Evolutionary conservation across 306 rosid species (phyloP), one percentile per base, ranked within the genome.

Genomic region (Hippophae rhamnoides): DNA sequence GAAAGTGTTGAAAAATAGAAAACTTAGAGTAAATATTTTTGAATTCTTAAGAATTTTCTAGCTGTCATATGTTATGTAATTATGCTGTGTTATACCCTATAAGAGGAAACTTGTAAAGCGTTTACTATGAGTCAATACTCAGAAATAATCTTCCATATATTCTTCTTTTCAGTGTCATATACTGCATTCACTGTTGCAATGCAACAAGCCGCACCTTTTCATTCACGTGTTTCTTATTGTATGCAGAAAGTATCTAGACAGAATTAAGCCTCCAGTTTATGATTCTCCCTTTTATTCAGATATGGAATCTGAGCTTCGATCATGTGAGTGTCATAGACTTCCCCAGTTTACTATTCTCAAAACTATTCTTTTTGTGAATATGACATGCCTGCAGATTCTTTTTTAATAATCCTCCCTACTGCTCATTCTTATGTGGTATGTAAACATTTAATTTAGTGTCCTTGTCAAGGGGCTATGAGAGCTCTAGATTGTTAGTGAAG

Each of bases 171-270:
- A 18, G 23, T 18, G 23, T 18, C 23, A 12, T 3, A 48, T 48
- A 18, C 52, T 48, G 12, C 18, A 11, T 48, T 7, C 12, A 48
- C 5, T 48, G 18, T 12, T 11, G 7, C 23, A 26, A 5, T 54
- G 9, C 10, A 61, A 47, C 48, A 5, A 27, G 23, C 23, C 23
- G 23, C 60, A 52, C 31, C 13, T n/a, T 63, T 54, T 41, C 49
- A 61, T 54, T 1, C 14, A 8, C 47, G 14, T 52, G 47, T 58
- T 47, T 55, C 64, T 42, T 10, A 58, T 56, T 67, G 49, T 52
- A 13, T 62, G 68, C 80, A 89, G 97, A 80, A 89, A 68, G 75
- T 67, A 72, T 72, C 53, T 61, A 7, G 95, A 89, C 14, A 80
- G 81, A 73, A 60, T 47, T 45, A 87, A 86, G 26, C 75, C 57